Percentiles rank a stretch among this genome's conserved stretches.
These are phyloP conservation scores for Sonneratia alba DNA, from an alignment of 345 rosid genomes.

Conservation along the genomic window DNA sequence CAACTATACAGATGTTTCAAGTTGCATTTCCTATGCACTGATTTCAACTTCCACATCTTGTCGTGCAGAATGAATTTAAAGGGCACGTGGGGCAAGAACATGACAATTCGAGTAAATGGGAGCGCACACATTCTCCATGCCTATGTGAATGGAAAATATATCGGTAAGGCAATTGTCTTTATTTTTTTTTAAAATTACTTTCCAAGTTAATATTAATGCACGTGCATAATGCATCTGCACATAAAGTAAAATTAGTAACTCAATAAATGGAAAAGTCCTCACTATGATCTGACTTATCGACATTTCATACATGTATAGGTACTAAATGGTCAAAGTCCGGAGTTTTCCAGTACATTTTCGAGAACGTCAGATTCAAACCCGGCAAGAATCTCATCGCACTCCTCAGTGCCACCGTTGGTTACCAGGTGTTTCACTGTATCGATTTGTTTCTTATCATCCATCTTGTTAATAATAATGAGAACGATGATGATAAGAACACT, in stretches of 20 bases:
- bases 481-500: no score
- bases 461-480: no score
- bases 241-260: no score
- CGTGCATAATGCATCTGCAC: no score
- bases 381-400: conserved; percentile 43
- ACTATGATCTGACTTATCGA: no score
- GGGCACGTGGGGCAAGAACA: conserved; percentile 41
- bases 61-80: conserved; percentile 23
- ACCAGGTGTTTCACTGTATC: conserved; percentile 20
- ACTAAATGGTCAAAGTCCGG: conserved; percentile 29
- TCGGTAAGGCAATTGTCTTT: conserved; percentile 16
- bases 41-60: neutral
- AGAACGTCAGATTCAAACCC: conserved; percentile 20
- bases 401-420: conserved; percentile 51
- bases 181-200: no score
- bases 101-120: conserved; percentile 32
- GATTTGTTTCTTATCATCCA: no score
- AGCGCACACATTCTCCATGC: conserved; percentile 50
- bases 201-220: no score
- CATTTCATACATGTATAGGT: conserved; percentile 13
- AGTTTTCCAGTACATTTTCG: conserved; percentile 25
- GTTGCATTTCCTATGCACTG: no score
- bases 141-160: conserved; percentile 38
- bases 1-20: neutral
- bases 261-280: no score